These are phyloP conservation scores for Cladosporium sp. DNA, from an alignment of 2,329 filamentous ascomycete genomes.

Conservation along the genomic window DNA sequence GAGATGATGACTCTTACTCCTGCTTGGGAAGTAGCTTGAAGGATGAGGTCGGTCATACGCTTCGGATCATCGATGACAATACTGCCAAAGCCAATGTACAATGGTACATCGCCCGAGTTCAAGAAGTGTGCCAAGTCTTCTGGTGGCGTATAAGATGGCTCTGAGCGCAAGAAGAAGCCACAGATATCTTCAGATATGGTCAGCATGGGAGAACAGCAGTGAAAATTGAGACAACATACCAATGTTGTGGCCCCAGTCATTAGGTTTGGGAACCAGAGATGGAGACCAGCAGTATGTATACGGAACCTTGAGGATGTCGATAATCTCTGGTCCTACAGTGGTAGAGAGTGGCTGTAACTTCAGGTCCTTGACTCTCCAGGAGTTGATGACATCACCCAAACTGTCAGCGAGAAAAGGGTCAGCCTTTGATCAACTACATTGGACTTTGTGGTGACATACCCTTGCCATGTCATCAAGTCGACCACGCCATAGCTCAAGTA, in stretches of 20 bases:
- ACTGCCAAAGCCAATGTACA: slow-evolving; percentile 77
- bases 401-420: slow-evolving; percentile 18
- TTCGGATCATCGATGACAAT: slow-evolving; percentile 73
- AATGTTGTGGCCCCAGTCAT: background rate
- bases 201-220: background rate
- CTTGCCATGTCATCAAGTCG: slow-evolving; percentile 68
- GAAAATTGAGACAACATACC: slow-evolving; percentile 30
- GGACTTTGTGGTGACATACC: background rate
- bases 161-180: slow-evolving; percentile 71
- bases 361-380: slow-evolving; percentile 62
- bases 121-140: slow-evolving; percentile 62
- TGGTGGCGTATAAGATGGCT: slow-evolving; percentile 59
- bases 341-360: slow-evolving; percentile 69
- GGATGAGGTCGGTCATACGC: slow-evolving; percentile 63
- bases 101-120: slow-evolving; percentile 60
- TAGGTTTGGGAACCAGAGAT: background rate
- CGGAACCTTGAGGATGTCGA: background rate
- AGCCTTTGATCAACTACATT: background rate
- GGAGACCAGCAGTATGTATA: slow-evolving; percentile 34
- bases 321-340: slow-evolving; percentile 60
- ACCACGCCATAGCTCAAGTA: slow-evolving; percentile 76
- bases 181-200: slow-evolving; percentile 43
- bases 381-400: slow-evolving; percentile 71
- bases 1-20: slow-evolving; percentile 50
- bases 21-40: slow-evolving; percentile 58